A percentile compares a stretch with the other conserved stretches of the same genome.
phyloP scores from a whole-genome alignment of 2,329 filamentous ascomycete genomes.

The Pseudogymnoascus sp. region DNA sequence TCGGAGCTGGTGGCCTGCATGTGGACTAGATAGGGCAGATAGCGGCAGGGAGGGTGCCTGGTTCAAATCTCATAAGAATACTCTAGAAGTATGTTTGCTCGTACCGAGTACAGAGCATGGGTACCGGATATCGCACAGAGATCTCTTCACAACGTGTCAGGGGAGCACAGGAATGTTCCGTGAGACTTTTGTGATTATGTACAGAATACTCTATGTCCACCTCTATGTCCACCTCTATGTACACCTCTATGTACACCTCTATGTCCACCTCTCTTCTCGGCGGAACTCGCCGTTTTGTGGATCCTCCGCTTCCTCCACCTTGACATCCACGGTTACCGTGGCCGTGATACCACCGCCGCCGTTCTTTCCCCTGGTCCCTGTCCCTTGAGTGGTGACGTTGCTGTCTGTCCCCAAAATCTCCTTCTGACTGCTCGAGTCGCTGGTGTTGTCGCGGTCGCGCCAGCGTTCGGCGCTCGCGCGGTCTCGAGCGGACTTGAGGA shows the following conservation, averaged over 20 bases:
- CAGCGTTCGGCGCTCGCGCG: not conserved
- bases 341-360: constrained; percentile 1
- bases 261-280: not conserved
- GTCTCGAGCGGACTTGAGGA: not conserved
- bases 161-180: not conserved
- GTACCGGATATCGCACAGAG: not conserved
- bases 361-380: not conserved
- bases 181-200: not conserved
- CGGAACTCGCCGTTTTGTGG: not conserved
- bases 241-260: not conserved
- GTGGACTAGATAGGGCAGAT: not conserved
- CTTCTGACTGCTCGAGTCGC: constrained; percentile 9
- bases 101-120: not conserved
- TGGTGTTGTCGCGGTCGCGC: constrained; percentile 10
- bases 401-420: constrained; percentile 1
- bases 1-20: not conserved
- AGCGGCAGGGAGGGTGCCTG: no score
- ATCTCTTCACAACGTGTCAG: not conserved
- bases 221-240: no score
- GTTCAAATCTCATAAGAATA: not conserved
- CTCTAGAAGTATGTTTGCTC: not conserved
- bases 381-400: not conserved
- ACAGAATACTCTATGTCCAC: not conserved
- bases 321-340: constrained; percentile 1
- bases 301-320: not conserved